A percentile compares a stretch with the other conserved stretches of the same genome.
Evolutionary conservation across 2,329 filamentous ascomycete species (phyloP).

Genomic region (Apiospora koreana): DNA sequence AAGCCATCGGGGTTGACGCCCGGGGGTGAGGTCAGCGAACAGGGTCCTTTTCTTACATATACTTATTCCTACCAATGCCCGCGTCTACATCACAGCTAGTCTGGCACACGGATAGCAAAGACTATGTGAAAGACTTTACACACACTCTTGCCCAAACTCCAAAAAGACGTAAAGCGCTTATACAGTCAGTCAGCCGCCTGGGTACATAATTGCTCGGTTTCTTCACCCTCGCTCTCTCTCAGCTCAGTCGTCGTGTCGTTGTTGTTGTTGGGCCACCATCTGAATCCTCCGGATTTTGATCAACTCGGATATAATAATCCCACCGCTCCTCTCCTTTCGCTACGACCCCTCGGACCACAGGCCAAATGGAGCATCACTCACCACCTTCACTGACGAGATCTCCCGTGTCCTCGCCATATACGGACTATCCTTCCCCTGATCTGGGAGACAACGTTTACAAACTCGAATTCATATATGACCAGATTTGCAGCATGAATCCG

Average conservation of each 20-base stretch:
- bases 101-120: not conserved
- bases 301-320: not conserved
- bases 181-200: not conserved
- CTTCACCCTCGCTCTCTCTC: not conserved
- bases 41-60: constrained; percentile 9
- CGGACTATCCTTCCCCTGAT: constrained; percentile 48
- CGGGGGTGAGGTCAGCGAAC: not conserved
- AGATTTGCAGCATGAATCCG: constrained; percentile 39
- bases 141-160: not conserved
- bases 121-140: not conserved
- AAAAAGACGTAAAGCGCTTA: not conserved
- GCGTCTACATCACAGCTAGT: not conserved
- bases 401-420: constrained; percentile 43
- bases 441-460: constrained; percentile 45
- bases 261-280: not conserved
- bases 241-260: not conserved
- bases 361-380: constrained; percentile 48
- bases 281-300: not conserved
- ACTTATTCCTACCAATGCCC: not conserved
- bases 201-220: not conserved
- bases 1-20: not conserved
- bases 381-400: constrained; percentile 49
- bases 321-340: not conserved
- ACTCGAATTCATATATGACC: constrained; percentile 43
- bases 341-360: not conserved